Conservation (phyloP, 1,284 basidiomycete species). For the Cryptococcus wingfieldii region DNA sequence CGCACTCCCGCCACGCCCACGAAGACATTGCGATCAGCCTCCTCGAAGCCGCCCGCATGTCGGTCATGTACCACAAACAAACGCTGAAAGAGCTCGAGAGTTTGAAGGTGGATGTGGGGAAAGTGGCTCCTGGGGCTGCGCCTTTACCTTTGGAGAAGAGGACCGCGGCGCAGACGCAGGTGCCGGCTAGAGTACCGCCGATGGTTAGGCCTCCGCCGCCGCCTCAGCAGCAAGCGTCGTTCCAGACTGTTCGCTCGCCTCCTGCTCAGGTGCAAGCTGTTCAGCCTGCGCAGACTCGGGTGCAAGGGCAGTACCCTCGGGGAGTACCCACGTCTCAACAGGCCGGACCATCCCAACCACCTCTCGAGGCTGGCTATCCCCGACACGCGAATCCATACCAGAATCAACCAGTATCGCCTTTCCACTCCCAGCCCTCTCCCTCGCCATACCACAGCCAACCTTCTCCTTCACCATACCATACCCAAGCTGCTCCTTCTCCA, state of each 20-base stretch:
- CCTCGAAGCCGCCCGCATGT: constrained; percentile 83
- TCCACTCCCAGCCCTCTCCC: no score
- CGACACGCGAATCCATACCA: no score
- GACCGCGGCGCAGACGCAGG: not conserved
- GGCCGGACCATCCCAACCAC: not conserved
- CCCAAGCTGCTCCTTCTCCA: not conserved
- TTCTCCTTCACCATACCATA: not conserved
- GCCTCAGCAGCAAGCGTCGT: not conserved
- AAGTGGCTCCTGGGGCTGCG: constrained; percentile 22
- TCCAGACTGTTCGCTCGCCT: no score
- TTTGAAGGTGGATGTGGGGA: constrained; percentile 65
- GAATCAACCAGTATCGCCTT: no score
- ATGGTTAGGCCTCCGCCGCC: not conserved
- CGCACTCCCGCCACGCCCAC: constrained; percentile 76
- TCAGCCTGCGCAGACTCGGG: not conserved
- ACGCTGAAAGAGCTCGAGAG: constrained; percentile 79
- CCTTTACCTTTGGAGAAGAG: not conserved
- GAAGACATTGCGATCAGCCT: constrained; percentile 82
- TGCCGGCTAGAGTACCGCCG: not conserved
- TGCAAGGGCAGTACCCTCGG: not conserved
- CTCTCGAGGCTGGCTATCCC: not conserved
- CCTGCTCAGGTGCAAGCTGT: not conserved
- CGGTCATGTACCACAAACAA: constrained; percentile 84
- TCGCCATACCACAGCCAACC: not conserved
- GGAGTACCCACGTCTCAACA: not conserved